Base-by-base conservation (phyloP, 805 yeast genomes). In the Wickerhamiella spandovensis region DNA sequence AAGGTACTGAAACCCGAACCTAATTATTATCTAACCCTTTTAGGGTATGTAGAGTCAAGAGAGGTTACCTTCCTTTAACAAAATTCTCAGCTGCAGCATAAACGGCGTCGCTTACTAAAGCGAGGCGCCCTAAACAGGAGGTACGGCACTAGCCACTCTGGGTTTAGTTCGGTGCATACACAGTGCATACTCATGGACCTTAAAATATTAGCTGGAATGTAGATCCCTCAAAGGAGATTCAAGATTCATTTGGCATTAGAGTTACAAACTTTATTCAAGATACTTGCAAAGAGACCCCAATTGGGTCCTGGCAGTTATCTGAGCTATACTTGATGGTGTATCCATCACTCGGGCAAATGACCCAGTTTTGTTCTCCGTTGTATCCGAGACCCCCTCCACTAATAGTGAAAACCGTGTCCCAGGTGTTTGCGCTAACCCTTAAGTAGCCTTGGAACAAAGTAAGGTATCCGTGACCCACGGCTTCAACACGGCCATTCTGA, bases 371-470 rank as follows among this genome's bases (percentile, higher is more conserved):
- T 37, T 54, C 42, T 48, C 48, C 46, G 10, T 46, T 49, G 45
- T 54, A 48, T 28, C 51, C 50, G 30, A 59, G 49, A 50, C 53
- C 43, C 48, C 60, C 49, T 48, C 53, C 43, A 41, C 47, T 24
- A 18, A 50, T 35, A 44, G 56, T 47, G 43, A 55, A 43, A 48
- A 55, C 48, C 49, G 59, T 45, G 32, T 50, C 38, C 44, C 59
- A 48, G 43, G 52, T 46, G 24, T 49, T 35, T 39, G 61, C 50
- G 43, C 53, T 46, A 46, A 50, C 54, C 46, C 58, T 32, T 10
- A 44, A 32, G 24, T 44, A 44, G 23, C 46, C 46, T 9, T 20
- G 23, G 24, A 13, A 17, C 6, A 44, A 51, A 50, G 58, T 49
- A 43, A 53, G 35, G 48, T 56, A 52, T 37, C 53, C 51, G 37